These are phyloP conservation scores for Capsella rubella DNA, from an alignment of 441 rosid genomes.

Conservation along the genomic window DNA sequence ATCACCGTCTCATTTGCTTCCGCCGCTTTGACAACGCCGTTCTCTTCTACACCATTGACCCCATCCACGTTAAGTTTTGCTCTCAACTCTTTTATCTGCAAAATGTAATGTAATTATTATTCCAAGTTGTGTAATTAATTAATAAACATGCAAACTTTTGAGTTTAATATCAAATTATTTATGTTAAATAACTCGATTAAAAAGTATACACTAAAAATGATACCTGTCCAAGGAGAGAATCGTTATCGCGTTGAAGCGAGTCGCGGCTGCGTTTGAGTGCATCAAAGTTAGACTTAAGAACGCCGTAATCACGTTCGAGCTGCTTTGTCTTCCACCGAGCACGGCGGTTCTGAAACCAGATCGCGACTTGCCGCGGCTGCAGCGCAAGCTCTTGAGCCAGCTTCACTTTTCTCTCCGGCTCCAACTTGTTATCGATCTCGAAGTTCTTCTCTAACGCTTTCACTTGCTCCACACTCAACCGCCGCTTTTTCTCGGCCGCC, in stretches of 20 bases:
- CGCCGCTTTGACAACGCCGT: slow-evolving; percentile 33
- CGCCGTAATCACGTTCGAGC: slow-evolving; percentile 80
- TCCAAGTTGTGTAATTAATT: no score
- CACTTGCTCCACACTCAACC: slow-evolving; percentile 84
- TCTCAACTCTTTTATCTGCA: slow-evolving; percentile 75
- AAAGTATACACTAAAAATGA: background rate
- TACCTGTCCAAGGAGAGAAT: slow-evolving; percentile 75
- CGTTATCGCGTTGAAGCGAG: slow-evolving; percentile 73
- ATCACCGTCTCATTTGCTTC: slow-evolving; percentile 41
- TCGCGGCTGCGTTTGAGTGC: slow-evolving; percentile 64
- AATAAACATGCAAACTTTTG: background rate
- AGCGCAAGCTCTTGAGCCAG: slow-evolving; percentile 86
- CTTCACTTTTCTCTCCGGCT: slow-evolving; percentile 91
- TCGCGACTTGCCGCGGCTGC: slow-evolving; percentile 93
- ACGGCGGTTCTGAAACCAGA: slow-evolving; percentile 98
- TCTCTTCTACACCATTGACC: slow-evolving; percentile 58
- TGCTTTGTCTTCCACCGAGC: slow-evolving; percentile 98
- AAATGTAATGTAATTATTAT: no score
- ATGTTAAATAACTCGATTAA: background rate
- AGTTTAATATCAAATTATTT: background rate
- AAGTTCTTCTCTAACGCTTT: slow-evolving; percentile 97
- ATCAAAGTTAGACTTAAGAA: slow-evolving; percentile 73
- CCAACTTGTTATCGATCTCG: slow-evolving; percentile 96
- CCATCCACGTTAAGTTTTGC: slow-evolving; percentile 60
- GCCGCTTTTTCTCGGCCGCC: slow-evolving; percentile 64